phyloP scores from a whole-genome alignment of 257 asterid species.

The Thymus mandschuricus region DNA sequence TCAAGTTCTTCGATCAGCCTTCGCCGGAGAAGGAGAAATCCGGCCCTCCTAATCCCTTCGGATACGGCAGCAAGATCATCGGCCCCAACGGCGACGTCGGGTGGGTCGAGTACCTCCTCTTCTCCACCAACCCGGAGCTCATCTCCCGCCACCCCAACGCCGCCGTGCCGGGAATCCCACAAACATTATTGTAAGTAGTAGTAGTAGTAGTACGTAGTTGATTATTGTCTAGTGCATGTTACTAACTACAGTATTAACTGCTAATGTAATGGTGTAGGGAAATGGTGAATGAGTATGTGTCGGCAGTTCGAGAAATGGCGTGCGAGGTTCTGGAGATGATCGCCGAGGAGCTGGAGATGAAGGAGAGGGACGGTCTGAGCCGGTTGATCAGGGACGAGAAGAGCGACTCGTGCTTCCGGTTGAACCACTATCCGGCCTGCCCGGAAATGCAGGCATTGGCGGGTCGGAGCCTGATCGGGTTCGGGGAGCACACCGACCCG shows the following conservation, averaged over 20 bases:
- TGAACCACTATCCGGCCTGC: slow-evolving; percentile 62
- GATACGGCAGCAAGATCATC: slow-evolving; percentile 56
- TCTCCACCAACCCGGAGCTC: slow-evolving; percentile 39
- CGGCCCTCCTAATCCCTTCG: slow-evolving; percentile 50
- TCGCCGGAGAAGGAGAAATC: slow-evolving; percentile 43
- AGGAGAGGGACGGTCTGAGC: slow-evolving; percentile 33
- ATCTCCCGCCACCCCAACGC: slow-evolving; percentile 20
- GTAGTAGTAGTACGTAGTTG: no score
- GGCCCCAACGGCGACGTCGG: slow-evolving; percentile 64
- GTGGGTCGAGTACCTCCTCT: slow-evolving; percentile 57
- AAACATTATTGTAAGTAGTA: slow-evolving; percentile 34
- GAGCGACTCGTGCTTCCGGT: slow-evolving; percentile 51
- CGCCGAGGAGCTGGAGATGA: slow-evolving; percentile 39
- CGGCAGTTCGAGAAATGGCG: slow-evolving; percentile 38
- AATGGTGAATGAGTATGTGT: slow-evolving; percentile 45
- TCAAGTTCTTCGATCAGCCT: slow-evolving; percentile 38
- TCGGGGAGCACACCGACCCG: slow-evolving; percentile 70
- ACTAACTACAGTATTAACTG: no score
- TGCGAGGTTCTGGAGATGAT: slow-evolving; percentile 52
- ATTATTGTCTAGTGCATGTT: no score
- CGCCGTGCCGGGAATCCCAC: slow-evolving; percentile 34
- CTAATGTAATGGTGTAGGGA: slow-evolving; percentile 30
- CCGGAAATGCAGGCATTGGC: slow-evolving; percentile 43
- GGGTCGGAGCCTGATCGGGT: slow-evolving; percentile 47
- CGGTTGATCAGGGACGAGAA: slow-evolving; percentile 37